phyloP scores from a whole-genome alignment of 768 basidiomycete species.

The Termitomyces sp. region DNA sequence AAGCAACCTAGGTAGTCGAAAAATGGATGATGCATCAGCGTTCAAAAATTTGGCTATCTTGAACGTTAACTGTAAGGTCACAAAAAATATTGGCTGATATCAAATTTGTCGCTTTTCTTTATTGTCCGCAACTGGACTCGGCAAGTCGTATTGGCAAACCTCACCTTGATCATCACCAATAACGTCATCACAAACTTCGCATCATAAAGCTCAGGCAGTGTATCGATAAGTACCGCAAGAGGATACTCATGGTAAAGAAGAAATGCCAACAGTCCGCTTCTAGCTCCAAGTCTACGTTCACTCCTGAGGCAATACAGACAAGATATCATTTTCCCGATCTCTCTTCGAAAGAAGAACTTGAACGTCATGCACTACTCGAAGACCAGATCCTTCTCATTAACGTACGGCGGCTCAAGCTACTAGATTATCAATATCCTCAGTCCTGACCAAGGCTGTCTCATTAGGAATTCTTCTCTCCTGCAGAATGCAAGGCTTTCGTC shows the following conservation, averaged over 20 bases:
- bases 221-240: too few species aligned
- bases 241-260: conserved; percentile 13
- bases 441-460: conserved; percentile 2
- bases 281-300: neutral
- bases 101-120: too few species aligned
- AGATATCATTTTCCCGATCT: conserved; percentile 33
- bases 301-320: neutral
- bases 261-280: conserved; percentile 2
- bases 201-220: too few species aligned
- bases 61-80: neutral
- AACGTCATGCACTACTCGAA: conserved; percentile 45
- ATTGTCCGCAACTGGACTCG: too few species aligned
- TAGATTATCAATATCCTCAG: neutral
- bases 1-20: neutral
- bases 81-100: too few species aligned
- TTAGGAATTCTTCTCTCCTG: conserved; percentile 51
- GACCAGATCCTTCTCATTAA: conserved; percentile 63
- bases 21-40: neutral
- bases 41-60: neutral
- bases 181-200: too few species aligned
- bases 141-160: too few species aligned
- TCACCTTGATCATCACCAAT: too few species aligned
- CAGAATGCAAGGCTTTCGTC: conserved; percentile 57
- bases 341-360: conserved; percentile 37
- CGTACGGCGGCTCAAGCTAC: conserved; percentile 28